phyloP scores from a whole-genome alignment of 2,329 filamentous ascomycete species.

The Dissoconium aciculare region DNA sequence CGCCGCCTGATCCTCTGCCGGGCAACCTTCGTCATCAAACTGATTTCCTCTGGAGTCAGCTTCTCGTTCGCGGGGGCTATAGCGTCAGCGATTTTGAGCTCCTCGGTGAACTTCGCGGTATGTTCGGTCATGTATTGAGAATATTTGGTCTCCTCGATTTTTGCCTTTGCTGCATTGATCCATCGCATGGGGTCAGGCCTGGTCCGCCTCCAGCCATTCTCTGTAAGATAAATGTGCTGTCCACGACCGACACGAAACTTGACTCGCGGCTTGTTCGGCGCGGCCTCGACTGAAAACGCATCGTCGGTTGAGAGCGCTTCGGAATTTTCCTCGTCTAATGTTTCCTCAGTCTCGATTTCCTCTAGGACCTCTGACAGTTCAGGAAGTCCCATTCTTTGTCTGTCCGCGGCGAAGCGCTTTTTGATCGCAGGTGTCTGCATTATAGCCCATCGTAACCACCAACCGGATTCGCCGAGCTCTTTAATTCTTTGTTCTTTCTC shows the following conservation, averaged over 20 bases:
- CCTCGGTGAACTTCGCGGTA: constrained; percentile 2
- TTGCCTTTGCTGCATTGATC: constrained; percentile 15
- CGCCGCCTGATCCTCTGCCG: constrained; percentile 11
- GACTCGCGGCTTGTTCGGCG: constrained; percentile 14
- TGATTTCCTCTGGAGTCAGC: constrained; percentile 4
- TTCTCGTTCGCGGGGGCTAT: neutral
- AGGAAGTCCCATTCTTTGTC: constrained; percentile 51
- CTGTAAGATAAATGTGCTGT: constrained; percentile 19
- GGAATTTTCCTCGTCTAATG: constrained; percentile 7
- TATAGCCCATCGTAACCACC: constrained; percentile 76
- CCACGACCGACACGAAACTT: constrained; percentile 20
- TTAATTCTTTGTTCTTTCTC: constrained; percentile 62
- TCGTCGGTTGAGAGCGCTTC: constrained; percentile 16
- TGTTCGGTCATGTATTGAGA: constrained; percentile 7
- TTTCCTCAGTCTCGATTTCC: constrained; percentile 4
- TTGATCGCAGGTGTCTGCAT: constrained; percentile 63
- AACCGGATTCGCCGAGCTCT: constrained; percentile 79
- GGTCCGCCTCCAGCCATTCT: constrained; percentile 19
- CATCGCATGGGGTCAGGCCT: constrained; percentile 9
- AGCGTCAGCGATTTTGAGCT: neutral
- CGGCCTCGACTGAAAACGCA: constrained; percentile 16
- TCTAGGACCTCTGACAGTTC: constrained; percentile 6
- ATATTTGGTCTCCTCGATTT: constrained; percentile 5
- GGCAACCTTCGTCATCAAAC: constrained; percentile 4
- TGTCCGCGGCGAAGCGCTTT: constrained; percentile 49